Percentiles rank a stretch among this genome's conserved stretches.
phyloP scores from a whole-genome alignment of 2,329 filamentous ascomycete species.

The Phialophora expanda region DNA sequence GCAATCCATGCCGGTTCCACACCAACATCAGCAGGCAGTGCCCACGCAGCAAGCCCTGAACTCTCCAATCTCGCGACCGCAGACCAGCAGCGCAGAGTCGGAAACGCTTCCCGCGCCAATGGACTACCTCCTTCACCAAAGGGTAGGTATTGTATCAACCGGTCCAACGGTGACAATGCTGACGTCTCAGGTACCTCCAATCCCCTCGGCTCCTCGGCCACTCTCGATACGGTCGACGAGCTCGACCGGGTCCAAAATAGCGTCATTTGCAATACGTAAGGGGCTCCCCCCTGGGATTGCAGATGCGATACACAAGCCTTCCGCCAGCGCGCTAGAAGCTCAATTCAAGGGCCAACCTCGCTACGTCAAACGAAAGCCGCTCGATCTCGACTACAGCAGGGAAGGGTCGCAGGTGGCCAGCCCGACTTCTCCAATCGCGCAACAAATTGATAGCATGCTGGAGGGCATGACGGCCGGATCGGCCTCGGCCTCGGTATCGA shows the following conservation, averaged over 20 bases:
- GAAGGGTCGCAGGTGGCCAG: not conserved
- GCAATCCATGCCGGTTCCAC: conserved; percentile 15
- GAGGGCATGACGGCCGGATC: conserved; percentile 9
- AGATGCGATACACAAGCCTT: conserved; percentile 28
- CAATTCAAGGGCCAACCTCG: conserved; percentile 27
- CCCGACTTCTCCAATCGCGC: conserved; percentile 18
- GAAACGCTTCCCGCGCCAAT: not conserved
- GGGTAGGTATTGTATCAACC: conserved; percentile 3
- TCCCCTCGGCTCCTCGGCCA: conserved; percentile 22
- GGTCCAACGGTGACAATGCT: not conserved
- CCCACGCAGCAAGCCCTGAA: not conserved
- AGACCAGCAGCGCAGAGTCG: conserved; percentile 1
- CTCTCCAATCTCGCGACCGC: conserved; percentile 13
- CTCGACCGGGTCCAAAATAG: conserved; percentile 27
- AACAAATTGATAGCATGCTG: conserved; percentile 13
- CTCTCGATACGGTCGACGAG: conserved; percentile 31
- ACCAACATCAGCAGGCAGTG: conserved; percentile 9
- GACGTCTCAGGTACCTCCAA: conserved; percentile 19
- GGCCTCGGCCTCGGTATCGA: not conserved
- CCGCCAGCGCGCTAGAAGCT: conserved; percentile 13
- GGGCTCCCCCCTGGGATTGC: conserved; percentile 31
- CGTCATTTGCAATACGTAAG: conserved; percentile 26
- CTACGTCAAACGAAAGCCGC: conserved; percentile 26
- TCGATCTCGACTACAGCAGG: conserved; percentile 9
- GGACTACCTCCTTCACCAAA: conserved; percentile 11